These are phyloP conservation scores for Santalum album DNA, from an alignment of 164 flowering plant genomes.

Conservation along the genomic window DNA sequence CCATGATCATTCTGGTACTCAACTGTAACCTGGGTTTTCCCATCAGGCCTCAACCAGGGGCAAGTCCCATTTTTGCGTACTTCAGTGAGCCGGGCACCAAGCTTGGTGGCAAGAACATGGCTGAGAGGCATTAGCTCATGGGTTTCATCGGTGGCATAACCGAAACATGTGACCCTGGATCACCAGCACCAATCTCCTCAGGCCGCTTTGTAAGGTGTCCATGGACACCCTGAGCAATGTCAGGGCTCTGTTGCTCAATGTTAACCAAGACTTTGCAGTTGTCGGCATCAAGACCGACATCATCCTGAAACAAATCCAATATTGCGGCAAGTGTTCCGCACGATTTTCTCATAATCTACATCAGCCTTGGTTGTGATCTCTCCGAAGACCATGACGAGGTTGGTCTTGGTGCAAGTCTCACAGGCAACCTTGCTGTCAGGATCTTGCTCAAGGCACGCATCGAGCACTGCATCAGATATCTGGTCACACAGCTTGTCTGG, in stretches of 20 bases:
- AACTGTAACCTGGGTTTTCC: constrained; percentile 65
- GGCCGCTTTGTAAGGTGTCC: constrained; percentile 58
- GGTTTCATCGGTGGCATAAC: constrained; percentile 51
- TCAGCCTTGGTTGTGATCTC: constrained; percentile 59
- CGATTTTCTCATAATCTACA: constrained; percentile 57
- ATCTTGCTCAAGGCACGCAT: constrained; percentile 60
- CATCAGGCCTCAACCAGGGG: constrained; percentile 64
- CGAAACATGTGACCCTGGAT: constrained; percentile 60
- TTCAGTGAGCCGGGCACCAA: constrained; percentile 59
- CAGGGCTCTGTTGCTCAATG: too few relatives aligned
- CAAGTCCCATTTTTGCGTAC: constrained; percentile 56
- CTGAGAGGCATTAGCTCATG: constrained; percentile 60
- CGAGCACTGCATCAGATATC: too few relatives aligned
- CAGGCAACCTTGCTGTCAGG: constrained; percentile 60
- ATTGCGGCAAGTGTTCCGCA: constrained; percentile 47
- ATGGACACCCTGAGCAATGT: constrained; percentile 59
- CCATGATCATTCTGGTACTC: constrained; percentile 52
- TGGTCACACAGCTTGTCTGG: constrained; percentile 69
- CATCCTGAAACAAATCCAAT: constrained; percentile 54
- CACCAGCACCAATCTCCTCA: constrained; percentile 68
- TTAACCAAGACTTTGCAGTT: constrained; percentile 49
- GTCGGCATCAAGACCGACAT: constrained; percentile 69
- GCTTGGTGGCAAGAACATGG: constrained; percentile 63
- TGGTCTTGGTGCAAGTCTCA: constrained; percentile 52
- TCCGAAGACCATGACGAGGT: constrained; percentile 53